Percentiles rank a stretch among this genome's conserved stretches.
Evolutionary conservation across 2,329 filamentous ascomycete species (phyloP).

Genomic region (Monosporascus sp.): DNA sequence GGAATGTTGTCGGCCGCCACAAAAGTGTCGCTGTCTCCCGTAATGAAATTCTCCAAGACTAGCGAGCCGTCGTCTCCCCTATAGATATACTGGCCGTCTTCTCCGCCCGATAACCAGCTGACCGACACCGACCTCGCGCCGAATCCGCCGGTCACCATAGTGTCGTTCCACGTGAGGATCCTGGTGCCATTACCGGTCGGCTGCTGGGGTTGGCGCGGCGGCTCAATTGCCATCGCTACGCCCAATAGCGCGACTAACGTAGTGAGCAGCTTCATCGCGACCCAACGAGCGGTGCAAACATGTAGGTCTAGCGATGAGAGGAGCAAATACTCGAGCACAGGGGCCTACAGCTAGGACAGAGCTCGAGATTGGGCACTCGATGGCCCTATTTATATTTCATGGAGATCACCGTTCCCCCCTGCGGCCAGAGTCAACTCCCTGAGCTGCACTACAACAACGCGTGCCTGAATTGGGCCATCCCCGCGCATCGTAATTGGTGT

Average conservation of each 20-base stretch:
- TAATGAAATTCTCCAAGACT: constrained; percentile 57
- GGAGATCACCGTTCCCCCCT: not conserved
- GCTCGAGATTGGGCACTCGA: not conserved
- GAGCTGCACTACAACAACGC: no score
- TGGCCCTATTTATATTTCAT: not conserved
- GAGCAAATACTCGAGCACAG: not conserved
- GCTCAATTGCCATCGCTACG: constrained; percentile 35
- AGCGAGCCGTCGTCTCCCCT: constrained; percentile 45
- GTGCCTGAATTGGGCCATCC: not conserved
- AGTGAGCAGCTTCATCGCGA: constrained; percentile 13
- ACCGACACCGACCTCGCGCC: constrained; percentile 42
- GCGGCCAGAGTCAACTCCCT: not conserved
- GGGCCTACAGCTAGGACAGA: not conserved
- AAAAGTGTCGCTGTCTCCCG: constrained; percentile 50
- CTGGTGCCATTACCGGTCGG: constrained; percentile 51
- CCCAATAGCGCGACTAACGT: constrained; percentile 6
- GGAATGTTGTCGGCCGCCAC: constrained; percentile 54
- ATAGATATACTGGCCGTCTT: constrained; percentile 59
- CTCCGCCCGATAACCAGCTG: constrained; percentile 52
- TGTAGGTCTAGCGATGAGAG: not conserved
- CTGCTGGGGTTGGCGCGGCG: constrained; percentile 47
- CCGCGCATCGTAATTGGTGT: not conserved
- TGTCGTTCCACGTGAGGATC: constrained; percentile 57
- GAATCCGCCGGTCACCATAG: constrained; percentile 42
- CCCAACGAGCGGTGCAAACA: not conserved